Evolutionary conservation across 2,329 filamentous ascomycete genomes (phyloP), one percentile per base, ranked within the genome.

Genomic region (Cyanodermella asteris): DNA sequence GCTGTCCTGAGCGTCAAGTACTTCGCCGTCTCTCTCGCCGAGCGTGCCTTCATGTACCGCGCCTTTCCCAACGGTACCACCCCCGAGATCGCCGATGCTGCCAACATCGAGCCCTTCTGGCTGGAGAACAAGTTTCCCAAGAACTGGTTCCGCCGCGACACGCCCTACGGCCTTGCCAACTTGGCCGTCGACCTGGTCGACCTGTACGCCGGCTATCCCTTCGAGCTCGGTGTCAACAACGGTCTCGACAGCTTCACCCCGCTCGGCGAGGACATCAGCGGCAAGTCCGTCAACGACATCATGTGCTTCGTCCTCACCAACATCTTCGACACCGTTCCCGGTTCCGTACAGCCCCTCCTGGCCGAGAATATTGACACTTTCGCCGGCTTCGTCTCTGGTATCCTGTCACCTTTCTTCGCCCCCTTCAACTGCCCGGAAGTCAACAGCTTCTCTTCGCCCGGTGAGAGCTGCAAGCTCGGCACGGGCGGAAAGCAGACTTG

Each of bases 21-120:
- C 37, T 30, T 40, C 14, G 35, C 31, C 18, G 37, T 41, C 24
- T 35, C 38, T 10, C 35, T 32, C 22, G 38, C 37, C 14, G 38
- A 42, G 31, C 36, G 38, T 20, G 38, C 40, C 25, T 41, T 40
- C 29, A 35, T 42, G 30, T 42, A 36, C 32, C 32, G 32, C 16
- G 36, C 32, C 12, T 29, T 42, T 21, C 31, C 38, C 10, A 40
- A 42, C 29, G 39, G 38, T 26, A 40, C 36, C 4, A 20, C 26
- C 12, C 21, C 26, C 12, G 27, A 18, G 10, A 7, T 22, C 8
- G 35, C 37, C 9, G 22, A 37, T 25, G 35, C 25, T 26, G 13
- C 16, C 8, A 41, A 40, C 29, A 31, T 42, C 12, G 36, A 32
- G 13, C 38, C 39, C 7, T 41, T 42, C 31, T 40, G 38, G 30